phyloP scores from a whole-genome alignment of 352 stramenopile genomes.

The Phytophthora cactorum region DNA sequence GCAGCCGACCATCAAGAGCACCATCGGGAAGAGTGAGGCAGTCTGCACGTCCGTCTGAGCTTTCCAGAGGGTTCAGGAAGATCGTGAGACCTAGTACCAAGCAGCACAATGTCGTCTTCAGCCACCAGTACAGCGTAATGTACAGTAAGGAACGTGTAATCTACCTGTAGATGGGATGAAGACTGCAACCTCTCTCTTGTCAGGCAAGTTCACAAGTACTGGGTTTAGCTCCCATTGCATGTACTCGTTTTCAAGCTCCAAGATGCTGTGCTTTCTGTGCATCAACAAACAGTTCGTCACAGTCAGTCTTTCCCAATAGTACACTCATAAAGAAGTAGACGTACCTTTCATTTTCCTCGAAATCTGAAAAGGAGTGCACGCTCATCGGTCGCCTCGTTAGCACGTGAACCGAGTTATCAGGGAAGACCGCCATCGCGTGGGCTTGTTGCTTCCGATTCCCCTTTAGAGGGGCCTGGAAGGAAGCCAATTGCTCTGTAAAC shows the following conservation, averaged over 20 bases:
- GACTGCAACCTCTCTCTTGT: constrained; percentile 50
- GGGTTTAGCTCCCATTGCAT: constrained; percentile 69
- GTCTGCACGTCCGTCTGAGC: constrained; percentile 47
- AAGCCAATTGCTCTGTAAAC: constrained; percentile 75
- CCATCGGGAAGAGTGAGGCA: constrained; percentile 66
- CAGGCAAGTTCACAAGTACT: constrained; percentile 53
- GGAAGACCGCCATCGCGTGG: constrained; percentile 58
- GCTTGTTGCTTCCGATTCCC: constrained; percentile 61
- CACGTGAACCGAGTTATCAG: constrained; percentile 69
- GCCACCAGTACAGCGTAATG: neutral
- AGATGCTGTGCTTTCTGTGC: constrained; percentile 50
- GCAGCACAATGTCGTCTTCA: neutral
- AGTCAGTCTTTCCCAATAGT: neutral
- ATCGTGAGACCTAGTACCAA: constrained; percentile 46
- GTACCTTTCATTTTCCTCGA: constrained; percentile 51
- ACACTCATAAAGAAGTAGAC: neutral
- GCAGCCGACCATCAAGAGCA: constrained; percentile 52
- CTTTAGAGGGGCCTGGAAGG: constrained; percentile 67
- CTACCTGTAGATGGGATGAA: constrained; percentile 68
- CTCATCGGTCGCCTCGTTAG: constrained; percentile 60
- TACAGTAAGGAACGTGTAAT: neutral
- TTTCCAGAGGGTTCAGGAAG: constrained; percentile 47
- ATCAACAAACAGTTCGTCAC: neutral
- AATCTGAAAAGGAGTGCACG: constrained; percentile 64
- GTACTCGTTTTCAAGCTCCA: constrained; percentile 72